Conservation (phyloP, 2,329 filamentous ascomycete genomes). For the Aspergillus quadrilineatus region DNA sequence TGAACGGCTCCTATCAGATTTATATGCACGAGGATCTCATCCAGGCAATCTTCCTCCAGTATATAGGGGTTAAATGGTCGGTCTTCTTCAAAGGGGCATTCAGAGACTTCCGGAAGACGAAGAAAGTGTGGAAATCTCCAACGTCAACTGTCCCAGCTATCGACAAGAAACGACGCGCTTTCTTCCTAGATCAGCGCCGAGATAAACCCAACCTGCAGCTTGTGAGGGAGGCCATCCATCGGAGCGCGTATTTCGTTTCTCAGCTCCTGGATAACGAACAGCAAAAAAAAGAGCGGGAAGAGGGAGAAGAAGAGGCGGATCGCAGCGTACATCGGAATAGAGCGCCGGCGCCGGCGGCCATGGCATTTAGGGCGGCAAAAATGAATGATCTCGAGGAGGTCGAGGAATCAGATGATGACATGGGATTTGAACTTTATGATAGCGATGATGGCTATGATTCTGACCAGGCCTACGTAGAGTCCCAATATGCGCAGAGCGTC, state of each 20-base stretch:
- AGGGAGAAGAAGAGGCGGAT: conserved; percentile 15
- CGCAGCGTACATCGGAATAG: neutral
- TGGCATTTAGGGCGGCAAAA: neutral
- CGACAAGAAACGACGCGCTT: conserved; percentile 14
- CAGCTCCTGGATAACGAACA: conserved; percentile 9
- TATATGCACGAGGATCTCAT: conserved; percentile 19
- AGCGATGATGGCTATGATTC: neutral
- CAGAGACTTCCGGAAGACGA: neutral
- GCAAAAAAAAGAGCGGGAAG: neutral
- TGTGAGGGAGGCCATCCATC: conserved; percentile 7
- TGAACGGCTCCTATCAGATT: conserved; percentile 15
- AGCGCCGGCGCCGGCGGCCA: neutral
- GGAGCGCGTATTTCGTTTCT: conserved; percentile 13
- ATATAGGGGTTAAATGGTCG: conserved; percentile 14
- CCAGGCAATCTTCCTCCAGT: conserved; percentile 17
- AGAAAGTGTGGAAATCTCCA: conserved; percentile 9
- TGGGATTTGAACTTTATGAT: neutral
- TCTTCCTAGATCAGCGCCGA: conserved; percentile 3
- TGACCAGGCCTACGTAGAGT: neutral
- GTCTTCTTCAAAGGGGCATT: conserved; percentile 11
- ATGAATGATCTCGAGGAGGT: neutral
- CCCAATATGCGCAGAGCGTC: neutral
- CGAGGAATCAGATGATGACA: neutral
- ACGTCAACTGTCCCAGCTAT: conserved; percentile 3
- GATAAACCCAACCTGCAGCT: conserved; percentile 2